Conservation (phyloP, 306 rosid species). For the Castanea crenata region DNA sequence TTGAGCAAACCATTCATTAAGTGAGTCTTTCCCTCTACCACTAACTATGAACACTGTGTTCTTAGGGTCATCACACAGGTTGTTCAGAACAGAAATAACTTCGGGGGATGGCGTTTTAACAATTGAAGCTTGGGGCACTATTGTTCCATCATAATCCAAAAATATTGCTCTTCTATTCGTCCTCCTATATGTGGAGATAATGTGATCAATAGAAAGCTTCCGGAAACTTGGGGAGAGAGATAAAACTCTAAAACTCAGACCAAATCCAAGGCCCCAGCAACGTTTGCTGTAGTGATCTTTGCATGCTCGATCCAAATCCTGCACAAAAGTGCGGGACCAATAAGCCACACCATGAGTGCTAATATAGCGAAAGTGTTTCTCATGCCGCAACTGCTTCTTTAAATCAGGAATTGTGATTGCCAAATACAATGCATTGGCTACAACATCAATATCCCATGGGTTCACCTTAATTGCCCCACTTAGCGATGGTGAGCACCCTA, state of each 20-base stretch:
- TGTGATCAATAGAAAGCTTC: slow-evolving; percentile 65
- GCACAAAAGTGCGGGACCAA: slow-evolving; percentile 69
- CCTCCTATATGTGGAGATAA: slow-evolving; percentile 64
- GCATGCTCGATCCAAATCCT: slow-evolving; percentile 72
- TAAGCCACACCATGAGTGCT: slow-evolving; percentile 85
- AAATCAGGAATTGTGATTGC: slow-evolving; percentile 52
- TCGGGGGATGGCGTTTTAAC: slow-evolving; percentile 53
- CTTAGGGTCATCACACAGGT: slow-evolving; percentile 63
- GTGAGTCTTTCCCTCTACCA: slow-evolving; percentile 63
- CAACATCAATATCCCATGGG: slow-evolving; percentile 76
- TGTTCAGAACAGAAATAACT: slow-evolving; percentile 61
- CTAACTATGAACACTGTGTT: slow-evolving; percentile 87
- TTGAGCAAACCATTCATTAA: slow-evolving; percentile 64
- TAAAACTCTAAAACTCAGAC: slow-evolving; percentile 64
- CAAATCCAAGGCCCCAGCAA: slow-evolving; percentile 83
- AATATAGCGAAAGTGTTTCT: slow-evolving; percentile 74
- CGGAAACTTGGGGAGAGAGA: slow-evolving; percentile 84
- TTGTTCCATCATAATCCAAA: slow-evolving; percentile 89
- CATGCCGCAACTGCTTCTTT: slow-evolving; percentile 73
- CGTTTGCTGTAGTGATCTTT: slow-evolving; percentile 61
- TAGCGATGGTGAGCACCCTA: slow-evolving; percentile 87
- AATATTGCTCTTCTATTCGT: slow-evolving; percentile 70
- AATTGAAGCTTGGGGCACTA: slow-evolving; percentile 64
- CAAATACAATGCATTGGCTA: slow-evolving; percentile 68
- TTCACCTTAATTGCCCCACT: slow-evolving; percentile 93